A percentile compares a stretch with the other conserved stretches of the same genome.
These are phyloP conservation scores for Austroboletus festivus DNA, from an alignment of 768 basidiomycete species.

Conservation along the genomic window DNA sequence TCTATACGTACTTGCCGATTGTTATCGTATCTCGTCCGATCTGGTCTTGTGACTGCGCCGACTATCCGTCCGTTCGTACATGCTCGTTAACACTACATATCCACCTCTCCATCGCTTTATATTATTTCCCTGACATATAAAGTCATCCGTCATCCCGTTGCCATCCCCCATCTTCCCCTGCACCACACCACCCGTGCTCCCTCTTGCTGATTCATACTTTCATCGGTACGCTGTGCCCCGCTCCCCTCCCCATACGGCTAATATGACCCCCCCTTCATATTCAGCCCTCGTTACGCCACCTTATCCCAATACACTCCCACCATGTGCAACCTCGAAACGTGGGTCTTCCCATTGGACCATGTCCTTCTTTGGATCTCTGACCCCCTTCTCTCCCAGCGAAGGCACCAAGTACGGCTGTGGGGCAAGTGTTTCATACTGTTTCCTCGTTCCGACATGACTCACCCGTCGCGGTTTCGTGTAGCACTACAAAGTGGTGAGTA, in stretches of 20 bases:
- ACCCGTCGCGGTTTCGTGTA: constrained; percentile 28
- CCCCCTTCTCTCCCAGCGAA: constrained; percentile 47
- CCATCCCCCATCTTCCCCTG: constrained; percentile 9
- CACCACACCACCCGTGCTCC: constrained; percentile 12
- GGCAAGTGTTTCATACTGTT: constrained; percentile 29
- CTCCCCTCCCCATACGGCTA: not conserved
- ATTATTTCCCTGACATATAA: constrained; percentile 30
- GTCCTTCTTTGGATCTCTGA: constrained; percentile 20
- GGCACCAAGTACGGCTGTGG: constrained; percentile 76
- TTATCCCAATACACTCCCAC: constrained; percentile 9
- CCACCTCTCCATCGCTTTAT: constrained; percentile 13
- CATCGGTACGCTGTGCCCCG: constrained; percentile 17
- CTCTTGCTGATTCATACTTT: constrained; percentile 7
- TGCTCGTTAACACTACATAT: constrained; percentile 14
- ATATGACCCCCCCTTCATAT: constrained; percentile 1
- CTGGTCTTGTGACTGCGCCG: constrained; percentile 29
- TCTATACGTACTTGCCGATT: constrained; percentile 19
- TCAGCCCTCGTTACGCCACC: constrained; percentile 8
- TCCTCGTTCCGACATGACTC: constrained; percentile 6
- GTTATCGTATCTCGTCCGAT: constrained; percentile 31
- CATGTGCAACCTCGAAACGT: constrained; percentile 63
- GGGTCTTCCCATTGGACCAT: constrained; percentile 22
- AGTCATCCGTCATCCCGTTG: constrained; percentile 10
- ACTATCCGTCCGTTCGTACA: constrained; percentile 6
- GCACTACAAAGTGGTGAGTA: constrained; percentile 71